Evolutionary conservation across 1,284 basidiomycete genomes (phyloP).

Genomic region (Apiotrichum akiyoshidainum): DNA sequence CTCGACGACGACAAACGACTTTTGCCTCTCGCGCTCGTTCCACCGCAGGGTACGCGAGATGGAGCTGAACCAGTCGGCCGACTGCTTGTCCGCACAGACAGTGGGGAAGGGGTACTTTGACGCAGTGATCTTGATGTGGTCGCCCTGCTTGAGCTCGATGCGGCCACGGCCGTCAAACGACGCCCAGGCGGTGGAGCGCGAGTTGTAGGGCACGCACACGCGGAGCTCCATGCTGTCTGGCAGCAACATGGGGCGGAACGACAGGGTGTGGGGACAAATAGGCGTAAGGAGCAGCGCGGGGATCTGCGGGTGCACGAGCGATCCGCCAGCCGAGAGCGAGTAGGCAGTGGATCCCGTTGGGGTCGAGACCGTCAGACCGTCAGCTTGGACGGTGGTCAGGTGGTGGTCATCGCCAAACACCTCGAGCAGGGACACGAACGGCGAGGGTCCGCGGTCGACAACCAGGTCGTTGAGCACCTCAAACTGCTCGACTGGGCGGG

Average conservation of each 20-base stretch:
- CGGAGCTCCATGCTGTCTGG: constrained; percentile 98
- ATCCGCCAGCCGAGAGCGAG: constrained; percentile 96
- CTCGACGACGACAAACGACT: constrained; percentile 96
- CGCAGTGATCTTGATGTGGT: constrained; percentile 98
- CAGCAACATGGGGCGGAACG: constrained; percentile 96
- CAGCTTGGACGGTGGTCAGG: constrained; percentile 98
- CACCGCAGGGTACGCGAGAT: constrained; percentile 95
- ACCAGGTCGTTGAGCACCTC: constrained; percentile 98
- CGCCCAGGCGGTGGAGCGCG: constrained; percentile 96
- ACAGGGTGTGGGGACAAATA: constrained; percentile 97
- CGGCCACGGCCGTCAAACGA: constrained; percentile 96
- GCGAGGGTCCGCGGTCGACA: constrained; percentile 95
- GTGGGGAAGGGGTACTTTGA: constrained; percentile 99
- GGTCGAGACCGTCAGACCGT: constrained; percentile 92
- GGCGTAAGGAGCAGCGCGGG: constrained; percentile 95
- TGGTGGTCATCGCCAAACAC: constrained; percentile 99
- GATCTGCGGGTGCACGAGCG: constrained; percentile 95
- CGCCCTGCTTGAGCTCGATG: constrained; percentile 94
- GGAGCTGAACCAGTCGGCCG: constrained; percentile 96
- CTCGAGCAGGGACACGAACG: constrained; percentile 93
- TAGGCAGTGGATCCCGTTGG: constrained; percentile 98
- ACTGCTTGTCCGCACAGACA: constrained; percentile 94
- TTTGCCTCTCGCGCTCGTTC: constrained; percentile 96
- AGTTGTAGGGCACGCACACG: constrained; percentile 98
- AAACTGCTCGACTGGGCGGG: constrained; percentile 90